Evolutionary conservation across 2,329 filamentous ascomycete species (phyloP).

Genomic region (Alternaria viburni): DNA sequence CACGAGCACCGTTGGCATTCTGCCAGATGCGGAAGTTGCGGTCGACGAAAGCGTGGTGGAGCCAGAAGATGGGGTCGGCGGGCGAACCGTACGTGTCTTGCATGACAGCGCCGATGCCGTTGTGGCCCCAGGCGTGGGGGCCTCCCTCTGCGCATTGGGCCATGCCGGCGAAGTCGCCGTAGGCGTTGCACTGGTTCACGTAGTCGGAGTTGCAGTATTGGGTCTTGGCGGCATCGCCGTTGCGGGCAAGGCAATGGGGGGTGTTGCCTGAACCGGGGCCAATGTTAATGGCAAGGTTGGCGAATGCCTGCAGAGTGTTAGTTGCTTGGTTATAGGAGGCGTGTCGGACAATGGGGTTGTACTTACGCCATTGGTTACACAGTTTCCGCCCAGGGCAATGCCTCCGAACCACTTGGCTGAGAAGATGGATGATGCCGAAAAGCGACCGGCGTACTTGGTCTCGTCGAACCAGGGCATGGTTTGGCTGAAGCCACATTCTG

Average conservation of each 20-base stretch:
- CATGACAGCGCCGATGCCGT: conserved; percentile 46
- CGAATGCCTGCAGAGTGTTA: conserved; percentile 36
- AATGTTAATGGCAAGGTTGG: conserved; percentile 38
- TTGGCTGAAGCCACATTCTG: conserved; percentile 52
- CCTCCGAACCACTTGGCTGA: conserved; percentile 34
- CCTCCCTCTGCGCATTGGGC: conserved; percentile 37
- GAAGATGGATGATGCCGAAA: conserved; percentile 40
- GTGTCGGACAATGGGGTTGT: neutral
- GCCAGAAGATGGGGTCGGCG: conserved; percentile 53
- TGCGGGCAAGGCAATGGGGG: conserved; percentile 42
- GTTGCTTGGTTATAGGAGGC: neutral
- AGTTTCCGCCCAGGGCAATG: conserved; percentile 32
- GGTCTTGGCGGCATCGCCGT: conserved; percentile 32
- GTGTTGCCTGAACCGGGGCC: conserved; percentile 37
- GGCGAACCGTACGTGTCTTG: conserved; percentile 41
- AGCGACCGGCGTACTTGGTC: conserved; percentile 40
- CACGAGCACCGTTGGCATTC: conserved; percentile 34
- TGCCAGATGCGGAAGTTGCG: conserved; percentile 61
- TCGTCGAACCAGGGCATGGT: conserved; percentile 49
- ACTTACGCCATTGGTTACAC: conserved; percentile 45
- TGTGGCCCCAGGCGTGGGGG: conserved; percentile 46
- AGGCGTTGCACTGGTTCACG: conserved; percentile 37
- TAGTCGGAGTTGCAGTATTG: conserved; percentile 35
- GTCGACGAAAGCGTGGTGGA: conserved; percentile 59
- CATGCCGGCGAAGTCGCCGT: conserved; percentile 36